These are phyloP conservation scores for Sparassis latifolia DNA, from an alignment of 1,284 basidiomycete species.

Conservation along the genomic window DNA sequence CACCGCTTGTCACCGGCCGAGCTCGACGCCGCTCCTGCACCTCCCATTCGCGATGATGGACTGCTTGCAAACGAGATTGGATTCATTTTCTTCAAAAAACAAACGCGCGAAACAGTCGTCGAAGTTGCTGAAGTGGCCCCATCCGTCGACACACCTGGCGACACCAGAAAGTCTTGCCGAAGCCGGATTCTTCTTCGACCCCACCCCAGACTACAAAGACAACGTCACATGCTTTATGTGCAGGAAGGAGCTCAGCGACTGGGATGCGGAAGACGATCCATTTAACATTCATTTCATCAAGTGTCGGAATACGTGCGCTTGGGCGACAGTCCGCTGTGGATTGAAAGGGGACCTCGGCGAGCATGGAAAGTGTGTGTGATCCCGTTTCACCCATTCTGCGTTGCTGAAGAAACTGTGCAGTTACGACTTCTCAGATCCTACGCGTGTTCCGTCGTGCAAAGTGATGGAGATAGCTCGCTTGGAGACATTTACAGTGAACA, in stretches of 20 bases:
- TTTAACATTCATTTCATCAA: constrained; percentile 70
- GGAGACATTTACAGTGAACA: constrained; percentile 52
- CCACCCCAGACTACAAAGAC: constrained; percentile 55
- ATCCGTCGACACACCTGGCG: constrained; percentile 51
- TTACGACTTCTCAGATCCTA: constrained; percentile 39
- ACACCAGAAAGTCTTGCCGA: constrained; percentile 67
- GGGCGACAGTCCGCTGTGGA: constrained; percentile 73
- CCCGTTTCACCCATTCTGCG: background rate
- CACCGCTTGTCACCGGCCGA: no score
- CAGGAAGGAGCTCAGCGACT: constrained; percentile 68
- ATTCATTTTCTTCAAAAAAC: constrained; percentile 48
- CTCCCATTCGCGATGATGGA: constrained; percentile 37
- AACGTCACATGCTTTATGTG: constrained; percentile 75
- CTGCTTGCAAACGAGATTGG: constrained; percentile 44
- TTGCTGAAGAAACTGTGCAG: constrained; percentile 1
- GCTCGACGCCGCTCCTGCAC: constrained; percentile 3
- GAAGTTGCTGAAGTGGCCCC: constrained; percentile 56
- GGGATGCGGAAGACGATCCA: constrained; percentile 78
- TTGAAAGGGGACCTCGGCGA: constrained; percentile 47
- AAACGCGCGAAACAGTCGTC: constrained; percentile 35
- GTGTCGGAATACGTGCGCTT: constrained; percentile 57
- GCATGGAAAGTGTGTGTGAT: constrained; percentile 43
- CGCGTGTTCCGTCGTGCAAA: constrained; percentile 59
- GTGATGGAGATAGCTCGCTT: constrained; percentile 62
- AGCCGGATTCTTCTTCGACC: constrained; percentile 78